Conservation (phyloP, 768 basidiomycete genomes). For the Artomyces pyxidatus region DNA sequence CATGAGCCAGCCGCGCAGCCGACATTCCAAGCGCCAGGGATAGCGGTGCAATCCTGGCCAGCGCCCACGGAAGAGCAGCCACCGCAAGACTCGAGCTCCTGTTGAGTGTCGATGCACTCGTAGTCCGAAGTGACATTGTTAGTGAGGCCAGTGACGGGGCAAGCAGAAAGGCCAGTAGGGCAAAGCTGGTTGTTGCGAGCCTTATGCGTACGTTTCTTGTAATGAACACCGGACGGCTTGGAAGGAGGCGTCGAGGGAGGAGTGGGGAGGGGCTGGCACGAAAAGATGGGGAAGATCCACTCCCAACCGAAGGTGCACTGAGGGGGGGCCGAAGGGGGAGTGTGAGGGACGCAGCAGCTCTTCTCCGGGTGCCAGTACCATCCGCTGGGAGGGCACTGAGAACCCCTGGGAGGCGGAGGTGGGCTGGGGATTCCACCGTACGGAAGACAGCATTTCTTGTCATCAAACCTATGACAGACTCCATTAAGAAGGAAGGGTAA, state of each 20-base stretch:
- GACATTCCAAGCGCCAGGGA: constrained; percentile 59
- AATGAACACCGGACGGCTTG: constrained; percentile 27
- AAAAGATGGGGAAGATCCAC: constrained; percentile 33
- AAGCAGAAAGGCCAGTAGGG: constrained; percentile 47
- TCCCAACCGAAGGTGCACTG: constrained; percentile 35
- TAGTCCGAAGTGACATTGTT: constrained; percentile 31
- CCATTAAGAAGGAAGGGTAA: not conserved
- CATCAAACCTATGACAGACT: constrained; percentile 20
- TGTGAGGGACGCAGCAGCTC: constrained; percentile 45
- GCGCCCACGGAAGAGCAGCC: constrained; percentile 57
- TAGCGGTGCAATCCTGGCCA: constrained; percentile 67
- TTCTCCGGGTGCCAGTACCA: constrained; percentile 43
- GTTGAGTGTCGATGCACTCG: constrained; percentile 56
- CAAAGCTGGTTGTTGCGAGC: constrained; percentile 37
- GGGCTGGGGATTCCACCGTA: constrained; percentile 32
- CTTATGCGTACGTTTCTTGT: constrained; percentile 25
- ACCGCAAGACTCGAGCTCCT: constrained; percentile 67
- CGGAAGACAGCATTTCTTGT: constrained; percentile 36
- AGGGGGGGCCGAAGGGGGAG: constrained; percentile 30
- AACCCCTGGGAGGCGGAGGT: constrained; percentile 40
- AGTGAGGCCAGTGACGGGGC: constrained; percentile 41
- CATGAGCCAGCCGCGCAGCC: constrained; percentile 54
- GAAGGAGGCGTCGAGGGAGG: constrained; percentile 25
- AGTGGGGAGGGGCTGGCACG: constrained; percentile 31
- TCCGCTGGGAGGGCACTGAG: constrained; percentile 35